Base-by-base conservation (phyloP, 805 yeast species). In the Spathaspora sp. region DNA sequence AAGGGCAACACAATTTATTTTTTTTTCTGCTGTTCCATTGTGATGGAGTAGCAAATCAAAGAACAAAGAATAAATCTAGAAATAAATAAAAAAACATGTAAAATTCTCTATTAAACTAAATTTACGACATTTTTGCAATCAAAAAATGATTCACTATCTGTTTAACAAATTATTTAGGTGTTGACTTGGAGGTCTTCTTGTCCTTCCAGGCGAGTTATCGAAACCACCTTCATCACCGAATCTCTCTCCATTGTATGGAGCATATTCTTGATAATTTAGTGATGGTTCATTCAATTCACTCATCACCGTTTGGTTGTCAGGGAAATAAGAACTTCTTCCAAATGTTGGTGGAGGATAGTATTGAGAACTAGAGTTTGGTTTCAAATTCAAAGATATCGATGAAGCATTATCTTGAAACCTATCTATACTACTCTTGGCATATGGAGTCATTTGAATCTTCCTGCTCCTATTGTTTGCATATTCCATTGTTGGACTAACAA, bases 401-500 rank as follows among this genome's bases (percentile, higher is more conserved):
- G 40, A 35, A 11, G 40, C 3, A 35, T 35, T 35, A 10, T 35
- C 40, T 12, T 11, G 17, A 5, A 35, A 16, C 40, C 17, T 35
- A n/a, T 35, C 40, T n/a, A 35, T 35, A 4, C 40, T 14, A 35
- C 18, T n/a, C 14, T 35, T 35, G 40, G 11, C 7, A n/a, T 35
- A 35, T 23, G 26, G 26, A 23, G 26, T 23, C 40, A 35, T 4
- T 14, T 9, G 38, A 14, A 32, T 11, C 38, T 14, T 12, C 8
- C 17, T 35, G 16, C 4, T 35, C 17, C 18, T 35, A 16, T 35
- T 35, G 16, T 28, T 31, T 76, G 56, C 20, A 11, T 20, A 18
- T 51, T 77, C 68, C 53, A 72, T 72, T 3, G 81, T 78, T 2
- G 85, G 85, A 23, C 83, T 78, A 17, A 80, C 69, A 52, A 78